phyloP scores from a whole-genome alignment of 2,329 filamentous ascomycete species.

The Pseudogymnoascus pannorum region DNA sequence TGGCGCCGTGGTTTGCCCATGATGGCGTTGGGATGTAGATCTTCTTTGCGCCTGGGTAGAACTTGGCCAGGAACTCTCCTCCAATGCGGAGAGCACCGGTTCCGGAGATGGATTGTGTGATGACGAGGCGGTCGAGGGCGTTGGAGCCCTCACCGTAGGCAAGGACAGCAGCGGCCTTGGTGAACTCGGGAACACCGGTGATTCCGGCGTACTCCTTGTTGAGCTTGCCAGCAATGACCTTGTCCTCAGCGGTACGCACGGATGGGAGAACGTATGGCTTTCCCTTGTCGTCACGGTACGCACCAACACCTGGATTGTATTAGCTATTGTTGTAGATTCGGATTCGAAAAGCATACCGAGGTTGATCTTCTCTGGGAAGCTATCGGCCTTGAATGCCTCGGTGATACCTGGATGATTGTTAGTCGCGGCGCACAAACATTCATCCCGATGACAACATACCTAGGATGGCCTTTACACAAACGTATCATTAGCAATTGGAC shows the following conservation, averaged over 20 bases:
- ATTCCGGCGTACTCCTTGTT: constrained; percentile 99
- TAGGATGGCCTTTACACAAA: constrained; percentile 58
- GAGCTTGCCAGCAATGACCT: constrained; percentile 66
- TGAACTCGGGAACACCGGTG: constrained; percentile 91
- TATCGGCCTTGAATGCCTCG: constrained; percentile 97
- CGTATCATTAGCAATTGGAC: constrained; percentile 23
- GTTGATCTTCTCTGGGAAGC: constrained; percentile 94
- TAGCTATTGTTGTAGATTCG: constrained; percentile 10
- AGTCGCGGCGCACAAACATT: constrained; percentile 19
- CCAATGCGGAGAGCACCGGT: constrained; percentile 94
- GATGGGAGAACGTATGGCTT: constrained; percentile 97
- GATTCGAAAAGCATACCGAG: constrained; percentile 51
- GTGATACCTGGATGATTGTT: constrained; percentile 62
- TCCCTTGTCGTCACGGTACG: constrained; percentile 96
- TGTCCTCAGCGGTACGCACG: constrained; percentile 80
- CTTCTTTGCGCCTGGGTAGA: constrained; percentile 85
- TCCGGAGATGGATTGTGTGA: constrained; percentile 97
- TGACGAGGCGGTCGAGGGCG: constrained; percentile 71
- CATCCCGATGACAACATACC: constrained; percentile 42
- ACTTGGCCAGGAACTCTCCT: constrained; percentile 84
- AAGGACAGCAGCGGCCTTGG: constrained; percentile 80
- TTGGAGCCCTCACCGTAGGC: constrained; percentile 80
- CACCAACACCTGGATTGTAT: constrained; percentile 66
- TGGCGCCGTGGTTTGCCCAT: constrained; percentile 96
- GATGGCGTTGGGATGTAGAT: constrained; percentile 95